Conservation (phyloP, 441 rosid species). For the Croton laevigatus region DNA sequence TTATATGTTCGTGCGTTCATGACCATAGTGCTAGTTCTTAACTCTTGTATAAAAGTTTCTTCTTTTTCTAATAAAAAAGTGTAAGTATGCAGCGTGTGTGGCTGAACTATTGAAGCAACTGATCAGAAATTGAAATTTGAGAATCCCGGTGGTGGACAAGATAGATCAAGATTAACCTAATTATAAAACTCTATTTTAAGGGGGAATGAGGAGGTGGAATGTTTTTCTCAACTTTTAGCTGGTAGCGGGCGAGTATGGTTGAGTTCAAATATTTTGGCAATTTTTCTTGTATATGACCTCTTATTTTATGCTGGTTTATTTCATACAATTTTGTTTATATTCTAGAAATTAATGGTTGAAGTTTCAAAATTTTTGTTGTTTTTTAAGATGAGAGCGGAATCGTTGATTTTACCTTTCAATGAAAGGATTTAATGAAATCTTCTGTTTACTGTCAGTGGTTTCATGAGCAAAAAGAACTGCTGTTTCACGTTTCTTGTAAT, state of each 20-base stretch:
- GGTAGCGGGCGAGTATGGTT: neutral
- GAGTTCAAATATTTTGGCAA: neutral
- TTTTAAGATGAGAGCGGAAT: neutral
- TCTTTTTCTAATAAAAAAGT: neutral
- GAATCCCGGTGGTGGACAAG: neutral
- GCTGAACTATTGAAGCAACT: neutral
- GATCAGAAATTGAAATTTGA: neutral
- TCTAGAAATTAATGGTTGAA: neutral
- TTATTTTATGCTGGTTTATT: neutral
- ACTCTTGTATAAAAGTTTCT: neutral
- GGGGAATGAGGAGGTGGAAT: neutral
- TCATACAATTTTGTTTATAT: neutral
- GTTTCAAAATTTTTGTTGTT: too few species aligned
- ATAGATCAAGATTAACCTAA: too few species aligned
- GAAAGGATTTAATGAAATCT: neutral
- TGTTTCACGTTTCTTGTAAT: conserved; percentile 8
- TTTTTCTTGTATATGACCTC: neutral
- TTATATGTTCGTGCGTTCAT: neutral
- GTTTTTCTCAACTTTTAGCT: neutral
- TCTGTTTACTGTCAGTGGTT: neutral
- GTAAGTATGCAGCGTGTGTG: neutral
- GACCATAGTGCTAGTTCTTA: neutral
- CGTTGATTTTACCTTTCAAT: neutral
- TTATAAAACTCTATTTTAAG: neutral
- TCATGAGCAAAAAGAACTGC: conserved; percentile 3